These are phyloP conservation scores for Fraxinus floribunda DNA, from an alignment of 305 asterid genomes.

Conservation along the genomic window DNA sequence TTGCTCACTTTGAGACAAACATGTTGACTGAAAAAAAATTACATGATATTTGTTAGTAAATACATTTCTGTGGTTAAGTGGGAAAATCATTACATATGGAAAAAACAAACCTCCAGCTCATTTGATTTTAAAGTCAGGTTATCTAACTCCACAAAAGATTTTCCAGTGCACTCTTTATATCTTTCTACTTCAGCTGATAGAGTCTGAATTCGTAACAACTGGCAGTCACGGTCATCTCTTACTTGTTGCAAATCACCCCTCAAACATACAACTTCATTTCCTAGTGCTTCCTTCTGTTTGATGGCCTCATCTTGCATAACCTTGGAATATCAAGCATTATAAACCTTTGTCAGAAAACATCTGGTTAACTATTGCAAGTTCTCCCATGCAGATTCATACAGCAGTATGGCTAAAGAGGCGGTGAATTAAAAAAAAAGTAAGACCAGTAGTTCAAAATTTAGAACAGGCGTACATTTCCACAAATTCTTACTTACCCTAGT, in stretches of 20 bases:
- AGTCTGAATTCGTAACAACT: slow-evolving; percentile 48
- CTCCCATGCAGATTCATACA: background rate
- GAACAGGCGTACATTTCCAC: background rate
- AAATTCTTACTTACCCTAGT: background rate
- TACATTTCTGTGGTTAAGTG: slow-evolving; percentile 4
- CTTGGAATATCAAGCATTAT: slow-evolving; percentile 37
- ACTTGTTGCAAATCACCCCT: slow-evolving; percentile 75
- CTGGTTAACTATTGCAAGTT: background rate
- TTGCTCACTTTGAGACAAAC: slow-evolving; percentile 62
- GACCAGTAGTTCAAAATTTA: background rate
- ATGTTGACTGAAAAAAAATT: slow-evolving; percentile 51
- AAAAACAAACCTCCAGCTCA: slow-evolving; percentile 66
- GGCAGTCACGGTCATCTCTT: slow-evolving; percentile 80
- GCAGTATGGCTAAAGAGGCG: background rate
- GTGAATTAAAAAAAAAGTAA: background rate
- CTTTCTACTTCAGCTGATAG: slow-evolving; percentile 54
- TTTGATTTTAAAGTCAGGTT: slow-evolving; percentile 46
- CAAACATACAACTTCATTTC: slow-evolving; percentile 63
- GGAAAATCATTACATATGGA: background rate
- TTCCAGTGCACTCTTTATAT: slow-evolving; percentile 63
- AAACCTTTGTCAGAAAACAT: background rate
- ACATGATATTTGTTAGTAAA: background rate
- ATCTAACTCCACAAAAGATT: slow-evolving; percentile 54
- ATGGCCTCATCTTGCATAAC: slow-evolving; percentile 65
- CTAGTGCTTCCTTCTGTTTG: slow-evolving; percentile 71